Percentiles rank a stretch among this genome's conserved stretches.
Evolutionary conservation across 148 eudicot species (phyloP).

Genomic region (Camellia japonica): DNA sequence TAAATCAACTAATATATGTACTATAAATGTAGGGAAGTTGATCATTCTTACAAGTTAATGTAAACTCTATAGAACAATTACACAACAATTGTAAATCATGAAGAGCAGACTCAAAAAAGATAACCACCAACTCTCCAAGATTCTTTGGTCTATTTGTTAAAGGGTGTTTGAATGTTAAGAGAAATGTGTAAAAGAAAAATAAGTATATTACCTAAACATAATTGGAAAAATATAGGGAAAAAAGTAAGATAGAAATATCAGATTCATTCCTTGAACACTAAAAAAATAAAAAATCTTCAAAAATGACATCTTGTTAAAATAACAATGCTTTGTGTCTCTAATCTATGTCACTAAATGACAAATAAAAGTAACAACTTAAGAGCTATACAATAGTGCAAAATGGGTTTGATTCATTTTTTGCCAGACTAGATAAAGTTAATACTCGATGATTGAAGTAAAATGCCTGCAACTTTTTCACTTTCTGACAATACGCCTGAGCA

Average conservation of each 20-base stretch:
- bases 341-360: background rate
- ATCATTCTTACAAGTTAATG: no score
- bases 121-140: background rate
- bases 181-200: background rate
- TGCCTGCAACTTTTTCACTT: background rate
- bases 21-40: no score
- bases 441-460: background rate
- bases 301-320: background rate
- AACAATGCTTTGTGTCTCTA: no score
- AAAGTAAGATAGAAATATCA: background rate
- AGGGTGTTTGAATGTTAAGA: background rate
- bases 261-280: background rate
- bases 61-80: no score
- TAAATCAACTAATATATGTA: no score
- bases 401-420: background rate
- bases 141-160: background rate
- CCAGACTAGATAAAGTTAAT: background rate
- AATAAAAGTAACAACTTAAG: background rate
- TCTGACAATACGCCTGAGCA: background rate
- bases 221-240: background rate
- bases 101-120: background rate
- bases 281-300: background rate
- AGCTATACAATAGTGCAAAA: background rate
- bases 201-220: background rate
- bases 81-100: no score